Evolutionary conservation across 352 stramenopile species (phyloP).

Genomic region (Globisporangium iwayamae): DNA sequence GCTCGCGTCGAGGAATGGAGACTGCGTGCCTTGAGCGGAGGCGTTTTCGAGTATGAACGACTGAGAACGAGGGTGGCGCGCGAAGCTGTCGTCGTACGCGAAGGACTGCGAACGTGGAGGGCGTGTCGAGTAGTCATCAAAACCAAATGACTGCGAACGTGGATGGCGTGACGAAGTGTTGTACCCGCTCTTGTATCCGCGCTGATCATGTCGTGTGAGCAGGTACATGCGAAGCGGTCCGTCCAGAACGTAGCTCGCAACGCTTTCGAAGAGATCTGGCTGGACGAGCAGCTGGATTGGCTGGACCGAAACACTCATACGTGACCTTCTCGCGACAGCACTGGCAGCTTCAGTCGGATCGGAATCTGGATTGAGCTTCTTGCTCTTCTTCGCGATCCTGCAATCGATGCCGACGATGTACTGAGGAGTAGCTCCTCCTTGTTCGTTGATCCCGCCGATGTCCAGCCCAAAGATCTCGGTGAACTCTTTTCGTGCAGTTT

Average conservation of each 20-base stretch:
- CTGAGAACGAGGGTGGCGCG: conserved; percentile 14
- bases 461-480: conserved; percentile 62
- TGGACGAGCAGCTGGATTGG: conserved; percentile 54
- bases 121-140: background rate
- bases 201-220: conserved; percentile 6
- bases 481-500: conserved; percentile 21
- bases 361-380: background rate
- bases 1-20: conserved; percentile 15
- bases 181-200: conserved; percentile 3
- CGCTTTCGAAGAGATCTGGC: conserved; percentile 55
- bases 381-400: conserved; percentile 24
- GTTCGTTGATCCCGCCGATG: conserved; percentile 13
- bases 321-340: conserved; percentile 26
- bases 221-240: conserved; percentile 48
- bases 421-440: conserved; percentile 13
- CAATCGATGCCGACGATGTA: conserved; percentile 49
- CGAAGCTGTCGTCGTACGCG: conserved; percentile 9
- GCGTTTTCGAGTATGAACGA: conserved; percentile 18
- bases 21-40: conserved; percentile 9
- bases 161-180: background rate
- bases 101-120: conserved; percentile 14
- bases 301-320: conserved; percentile 37
- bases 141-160: conserved; percentile 13
- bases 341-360: conserved; percentile 4
- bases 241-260: conserved; percentile 56